A percentile compares a stretch with the other conserved stretches of the same genome.
These are phyloP conservation scores for Ophiocytium majus DNA, from an alignment of 352 stramenopile species.

Conservation along the genomic window DNA sequence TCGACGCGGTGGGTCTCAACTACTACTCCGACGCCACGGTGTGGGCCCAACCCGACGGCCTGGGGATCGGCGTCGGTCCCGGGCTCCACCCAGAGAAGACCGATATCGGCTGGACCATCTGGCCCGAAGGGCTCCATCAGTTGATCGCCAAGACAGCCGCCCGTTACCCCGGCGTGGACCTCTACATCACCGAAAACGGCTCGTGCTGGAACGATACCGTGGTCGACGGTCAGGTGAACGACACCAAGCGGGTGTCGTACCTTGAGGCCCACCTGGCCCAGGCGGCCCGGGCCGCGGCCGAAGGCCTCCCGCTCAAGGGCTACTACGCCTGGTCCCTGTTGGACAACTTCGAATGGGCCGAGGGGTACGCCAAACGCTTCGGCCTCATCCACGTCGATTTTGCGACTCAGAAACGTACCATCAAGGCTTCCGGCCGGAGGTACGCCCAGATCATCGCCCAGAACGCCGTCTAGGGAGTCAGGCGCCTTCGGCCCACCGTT, in stretches of 20 bases:
- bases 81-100: too few relatives aligned
- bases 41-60: too few relatives aligned
- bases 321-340: conserved; percentile 64
- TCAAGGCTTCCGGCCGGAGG: conserved; percentile 37
- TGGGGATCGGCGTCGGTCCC: too few relatives aligned
- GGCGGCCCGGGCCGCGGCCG: conserved; percentile 40
- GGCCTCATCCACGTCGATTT: conserved; percentile 63
- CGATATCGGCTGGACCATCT: too few relatives aligned
- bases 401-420: conserved; percentile 35
- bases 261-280: conserved; percentile 55
- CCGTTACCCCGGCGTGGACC: too few relatives aligned
- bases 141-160: too few relatives aligned
- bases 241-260: conserved; percentile 43
- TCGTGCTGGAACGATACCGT: background rate
- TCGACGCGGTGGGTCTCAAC: too few relatives aligned
- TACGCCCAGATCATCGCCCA: conserved; percentile 18
- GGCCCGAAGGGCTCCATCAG: too few relatives aligned
- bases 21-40: too few relatives aligned
- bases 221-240: conserved; percentile 24
- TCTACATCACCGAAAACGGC: conserved; percentile 29
- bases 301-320: conserved; percentile 7
- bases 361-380: conserved; percentile 71
- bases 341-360: conserved; percentile 89
- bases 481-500: too few relatives aligned
- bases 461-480: too few relatives aligned